Evolutionary conservation across 2,329 filamentous ascomycete species (phyloP).

Genomic region (Beauveria varroae): DNA sequence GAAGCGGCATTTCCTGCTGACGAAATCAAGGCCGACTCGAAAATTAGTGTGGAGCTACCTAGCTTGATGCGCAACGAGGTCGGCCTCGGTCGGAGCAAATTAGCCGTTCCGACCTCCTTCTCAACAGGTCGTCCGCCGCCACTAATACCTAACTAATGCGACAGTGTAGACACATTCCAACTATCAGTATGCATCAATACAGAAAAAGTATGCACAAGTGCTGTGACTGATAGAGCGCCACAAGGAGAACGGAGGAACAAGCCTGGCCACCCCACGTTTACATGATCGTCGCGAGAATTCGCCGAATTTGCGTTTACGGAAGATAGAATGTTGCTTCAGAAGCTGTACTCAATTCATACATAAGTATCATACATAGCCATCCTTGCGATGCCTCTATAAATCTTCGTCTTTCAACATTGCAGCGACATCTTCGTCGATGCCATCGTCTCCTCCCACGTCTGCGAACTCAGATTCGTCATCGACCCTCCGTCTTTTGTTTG

Average conservation of each 20-base stretch:
- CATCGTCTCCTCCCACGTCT: constrained; percentile 46
- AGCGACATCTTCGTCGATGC: constrained; percentile 49
- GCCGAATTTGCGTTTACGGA: background rate
- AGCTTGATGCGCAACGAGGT: background rate
- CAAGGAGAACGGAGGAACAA: background rate
- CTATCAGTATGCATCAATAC: background rate
- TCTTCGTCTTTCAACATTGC: constrained; percentile 41
- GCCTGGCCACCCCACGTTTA: background rate
- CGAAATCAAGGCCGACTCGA: constrained; percentile 5
- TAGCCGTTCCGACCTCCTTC: background rate
- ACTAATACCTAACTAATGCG: background rate
- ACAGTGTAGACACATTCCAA: background rate
- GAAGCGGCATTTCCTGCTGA: constrained; percentile 11
- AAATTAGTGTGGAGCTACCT: constrained; percentile 11
- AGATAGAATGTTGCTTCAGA: background rate
- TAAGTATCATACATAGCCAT: background rate
- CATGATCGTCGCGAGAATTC: background rate
- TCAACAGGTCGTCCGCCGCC: background rate
- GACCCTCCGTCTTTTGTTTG: constrained; percentile 49
- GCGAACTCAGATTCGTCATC: constrained; percentile 45
- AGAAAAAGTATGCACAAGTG: background rate
- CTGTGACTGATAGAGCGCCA: background rate
- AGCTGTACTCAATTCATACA: background rate
- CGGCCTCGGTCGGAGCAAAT: constrained; percentile 10
- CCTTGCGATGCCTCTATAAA: background rate